phyloP scores from a whole-genome alignment of 257 asterid species.

The Petunia secreta region DNA sequence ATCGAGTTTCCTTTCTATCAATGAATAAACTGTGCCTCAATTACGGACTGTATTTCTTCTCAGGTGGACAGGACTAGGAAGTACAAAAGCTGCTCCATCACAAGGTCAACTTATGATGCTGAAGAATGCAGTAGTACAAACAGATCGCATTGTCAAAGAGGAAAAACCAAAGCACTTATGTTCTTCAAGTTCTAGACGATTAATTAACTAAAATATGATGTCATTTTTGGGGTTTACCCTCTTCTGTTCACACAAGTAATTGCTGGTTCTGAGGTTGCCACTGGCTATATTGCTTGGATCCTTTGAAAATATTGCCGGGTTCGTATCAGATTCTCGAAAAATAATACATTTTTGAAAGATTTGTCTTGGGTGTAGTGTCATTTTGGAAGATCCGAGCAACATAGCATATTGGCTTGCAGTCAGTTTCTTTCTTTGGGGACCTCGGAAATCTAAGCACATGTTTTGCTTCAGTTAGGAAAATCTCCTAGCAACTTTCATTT shows the following conservation, averaged over 20 bases:
- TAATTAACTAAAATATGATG: constrained; percentile 48
- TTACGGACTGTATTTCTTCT: background rate
- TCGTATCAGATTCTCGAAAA: no score
- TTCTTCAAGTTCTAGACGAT: constrained; percentile 33
- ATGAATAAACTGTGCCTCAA: no score
- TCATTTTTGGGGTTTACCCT: constrained; percentile 63
- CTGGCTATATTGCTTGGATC: background rate
- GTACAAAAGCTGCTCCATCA: constrained; percentile 33
- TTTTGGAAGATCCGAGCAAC: no score
- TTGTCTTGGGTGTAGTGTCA: no score
- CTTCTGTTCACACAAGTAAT: constrained; percentile 68
- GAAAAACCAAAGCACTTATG: constrained; percentile 28
- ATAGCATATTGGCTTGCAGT: constrained; percentile 35
- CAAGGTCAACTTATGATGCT: constrained; percentile 32
- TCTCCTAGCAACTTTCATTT: constrained; percentile 63
- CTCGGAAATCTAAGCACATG: constrained; percentile 90
- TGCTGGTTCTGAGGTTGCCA: constrained; percentile 67
- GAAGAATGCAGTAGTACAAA: constrained; percentile 30
- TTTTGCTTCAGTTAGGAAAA: constrained; percentile 99
- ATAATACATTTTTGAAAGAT: no score
- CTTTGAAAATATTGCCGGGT: no score
- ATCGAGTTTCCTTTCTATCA: no score
- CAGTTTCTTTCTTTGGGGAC: constrained; percentile 66
- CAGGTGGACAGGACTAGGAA: constrained; percentile 46
- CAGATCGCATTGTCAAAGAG: constrained; percentile 33